Conservation (phyloP, 2,329 filamentous ascomycete species). For the Cladosporium sp. region DNA sequence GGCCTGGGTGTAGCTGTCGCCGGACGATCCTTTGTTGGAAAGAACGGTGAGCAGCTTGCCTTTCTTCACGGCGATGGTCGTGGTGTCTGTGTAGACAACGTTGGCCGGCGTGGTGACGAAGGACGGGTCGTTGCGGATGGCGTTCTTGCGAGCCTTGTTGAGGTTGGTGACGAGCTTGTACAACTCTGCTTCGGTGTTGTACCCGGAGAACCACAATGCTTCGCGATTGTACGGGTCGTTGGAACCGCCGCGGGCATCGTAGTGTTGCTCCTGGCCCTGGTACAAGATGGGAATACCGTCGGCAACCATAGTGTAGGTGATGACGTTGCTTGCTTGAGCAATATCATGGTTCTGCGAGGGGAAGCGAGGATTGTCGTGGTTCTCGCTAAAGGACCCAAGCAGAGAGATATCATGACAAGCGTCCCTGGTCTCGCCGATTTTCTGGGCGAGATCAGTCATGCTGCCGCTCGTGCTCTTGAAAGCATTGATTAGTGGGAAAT, state of each 20-base stretch:
- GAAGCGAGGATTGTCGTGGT: constrained; percentile 43
- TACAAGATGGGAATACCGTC: constrained; percentile 66
- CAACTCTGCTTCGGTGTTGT: constrained; percentile 43
- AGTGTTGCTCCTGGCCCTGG: constrained; percentile 65
- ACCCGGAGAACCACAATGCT: constrained; percentile 44
- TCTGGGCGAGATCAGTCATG: constrained; percentile 41
- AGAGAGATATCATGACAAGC: constrained; percentile 41
- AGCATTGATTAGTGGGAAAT: constrained; percentile 40
- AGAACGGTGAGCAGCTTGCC: constrained; percentile 46
- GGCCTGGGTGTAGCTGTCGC: constrained; percentile 29
- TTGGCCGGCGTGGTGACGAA: constrained; percentile 45
- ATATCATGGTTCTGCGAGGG: constrained; percentile 53
- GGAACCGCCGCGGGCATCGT: constrained; percentile 38
- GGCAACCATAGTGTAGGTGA: constrained; percentile 61
- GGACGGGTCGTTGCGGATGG: constrained; percentile 40
- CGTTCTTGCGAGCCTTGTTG: constrained; percentile 53
- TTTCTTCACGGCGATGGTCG: constrained; percentile 50
- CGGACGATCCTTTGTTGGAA: constrained; percentile 34
- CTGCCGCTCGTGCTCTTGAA: constrained; percentile 39
- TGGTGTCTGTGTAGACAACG: constrained; percentile 42
- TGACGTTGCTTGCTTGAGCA: constrained; percentile 59
- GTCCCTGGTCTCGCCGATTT: constrained; percentile 35
- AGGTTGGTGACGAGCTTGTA: constrained; percentile 40
- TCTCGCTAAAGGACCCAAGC: constrained; percentile 43
- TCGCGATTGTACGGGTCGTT: constrained; percentile 43